Percentiles rank a stretch among this genome's conserved stretches.
Evolutionary conservation across 2,329 filamentous ascomycete species (phyloP).

Genomic region (Fusarium albosuccineum): DNA sequence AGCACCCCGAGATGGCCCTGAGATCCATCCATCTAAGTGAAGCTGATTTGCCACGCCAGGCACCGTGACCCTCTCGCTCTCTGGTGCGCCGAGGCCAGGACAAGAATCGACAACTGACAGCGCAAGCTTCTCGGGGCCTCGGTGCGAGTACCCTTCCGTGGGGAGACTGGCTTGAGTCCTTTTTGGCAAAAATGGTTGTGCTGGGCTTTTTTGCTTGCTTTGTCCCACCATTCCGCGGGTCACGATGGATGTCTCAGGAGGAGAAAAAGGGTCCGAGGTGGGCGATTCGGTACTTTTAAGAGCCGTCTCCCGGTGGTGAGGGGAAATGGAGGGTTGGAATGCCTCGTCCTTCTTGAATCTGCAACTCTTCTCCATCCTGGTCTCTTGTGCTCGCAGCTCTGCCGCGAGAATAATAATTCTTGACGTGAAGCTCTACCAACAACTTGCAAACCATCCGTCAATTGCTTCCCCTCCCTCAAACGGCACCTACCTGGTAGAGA

Average conservation of each 20-base stretch:
- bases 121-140: constrained; percentile 12
- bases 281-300: constrained; percentile 36
- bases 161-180: constrained; percentile 7
- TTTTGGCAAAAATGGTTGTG: constrained; percentile 2
- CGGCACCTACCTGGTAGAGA: background rate
- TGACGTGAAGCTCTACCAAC: background rate
- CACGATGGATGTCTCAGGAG: constrained; percentile 33
- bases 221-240: constrained; percentile 37
- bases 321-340: constrained; percentile 15
- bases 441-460: background rate
- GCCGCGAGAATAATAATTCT: background rate
- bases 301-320: constrained; percentile 35
- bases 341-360: background rate
- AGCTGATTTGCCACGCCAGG: constrained; percentile 15
- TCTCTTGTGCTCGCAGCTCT: constrained; percentile 2
- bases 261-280: constrained; percentile 21
- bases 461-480: constrained; percentile 3
- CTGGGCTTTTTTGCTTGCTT: background rate
- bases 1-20: constrained; percentile 37
- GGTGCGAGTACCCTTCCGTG: constrained; percentile 14
- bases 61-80: constrained; percentile 8
- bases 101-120: constrained; percentile 12
- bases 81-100: constrained; percentile 19
- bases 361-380: constrained; percentile 3
- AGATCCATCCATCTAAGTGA: constrained; percentile 17